Conservation (phyloP, 345 rosid species). For the Draba incana region DNA sequence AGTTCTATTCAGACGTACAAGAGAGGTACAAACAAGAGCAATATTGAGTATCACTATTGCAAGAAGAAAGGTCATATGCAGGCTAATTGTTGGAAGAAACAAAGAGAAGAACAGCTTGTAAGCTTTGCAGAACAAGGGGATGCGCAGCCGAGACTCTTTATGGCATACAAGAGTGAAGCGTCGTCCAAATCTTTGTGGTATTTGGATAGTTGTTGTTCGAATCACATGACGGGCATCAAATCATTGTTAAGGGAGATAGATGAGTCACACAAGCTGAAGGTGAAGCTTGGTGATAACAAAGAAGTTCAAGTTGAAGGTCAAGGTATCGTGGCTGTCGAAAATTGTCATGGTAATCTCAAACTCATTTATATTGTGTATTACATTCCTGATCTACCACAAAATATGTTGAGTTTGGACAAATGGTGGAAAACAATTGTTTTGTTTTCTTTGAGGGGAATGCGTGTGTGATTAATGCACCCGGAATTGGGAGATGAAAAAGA, state of each 20-base stretch:
- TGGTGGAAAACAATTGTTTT: neutral
- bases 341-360: constrained; percentile 15
- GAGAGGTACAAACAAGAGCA: neutral
- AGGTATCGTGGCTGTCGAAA: neutral
- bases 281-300: constrained; percentile 12
- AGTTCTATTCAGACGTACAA: neutral
- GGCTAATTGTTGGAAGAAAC: neutral
- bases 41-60: constrained; percentile 9
- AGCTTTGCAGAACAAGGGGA: neutral
- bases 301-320: neutral
- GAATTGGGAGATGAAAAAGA: too few species aligned
- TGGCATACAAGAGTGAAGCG: neutral
- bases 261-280: neutral
- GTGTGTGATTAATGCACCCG: too few species aligned
- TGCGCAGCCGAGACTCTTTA: neutral
- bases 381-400: neutral
- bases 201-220: constrained; percentile 8
- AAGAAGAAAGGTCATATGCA: neutral
- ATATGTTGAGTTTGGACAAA: neutral
- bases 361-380: neutral
- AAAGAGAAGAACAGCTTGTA: neutral
- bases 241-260: too few species aligned
- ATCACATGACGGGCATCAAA: constrained; percentile 5
- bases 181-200: neutral
- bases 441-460: neutral